Evolutionary conservation across 1,284 basidiomycete genomes (phyloP).

Genomic region (Cutaneotrichosporon spelunceum): DNA sequence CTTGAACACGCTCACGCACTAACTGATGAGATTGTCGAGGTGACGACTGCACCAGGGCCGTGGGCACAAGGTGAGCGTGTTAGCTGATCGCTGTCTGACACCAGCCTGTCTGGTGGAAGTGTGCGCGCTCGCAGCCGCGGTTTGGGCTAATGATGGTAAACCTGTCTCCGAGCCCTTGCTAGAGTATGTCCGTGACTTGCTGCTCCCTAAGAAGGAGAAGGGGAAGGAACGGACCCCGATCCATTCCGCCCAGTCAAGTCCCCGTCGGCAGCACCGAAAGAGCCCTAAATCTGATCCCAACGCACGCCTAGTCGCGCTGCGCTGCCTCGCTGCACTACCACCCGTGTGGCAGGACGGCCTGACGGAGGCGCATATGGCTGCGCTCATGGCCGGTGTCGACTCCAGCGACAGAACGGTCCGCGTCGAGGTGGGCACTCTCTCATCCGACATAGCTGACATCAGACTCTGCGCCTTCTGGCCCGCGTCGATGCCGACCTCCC

Average conservation of each 20-base stretch:
- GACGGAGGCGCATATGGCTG: conserved; percentile 37
- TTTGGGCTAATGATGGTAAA: conserved; percentile 8
- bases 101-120: conserved; percentile 20
- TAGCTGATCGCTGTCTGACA: neutral
- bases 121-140: conserved; percentile 6
- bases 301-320: conserved; percentile 37
- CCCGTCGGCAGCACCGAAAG: neutral
- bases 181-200: conserved; percentile 13
- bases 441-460: neutral
- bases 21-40: conserved; percentile 12
- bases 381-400: conserved; percentile 44
- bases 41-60: neutral
- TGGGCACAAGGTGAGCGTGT: conserved; percentile 14
- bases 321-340: conserved; percentile 36
- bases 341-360: conserved; percentile 34
- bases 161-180: conserved; percentile 9
- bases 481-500: conserved; percentile 24
- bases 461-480: conserved; percentile 38
- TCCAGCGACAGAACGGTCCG: conserved; percentile 38
- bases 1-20: neutral
- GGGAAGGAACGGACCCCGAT: conserved; percentile 10
- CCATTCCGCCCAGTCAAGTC: conserved; percentile 11
- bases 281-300: conserved; percentile 25
- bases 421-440: conserved; percentile 28
- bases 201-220: conserved; percentile 15